These are phyloP conservation scores for Acacia confusa DNA, from an alignment of 306 rosid species.

Conservation along the genomic window DNA sequence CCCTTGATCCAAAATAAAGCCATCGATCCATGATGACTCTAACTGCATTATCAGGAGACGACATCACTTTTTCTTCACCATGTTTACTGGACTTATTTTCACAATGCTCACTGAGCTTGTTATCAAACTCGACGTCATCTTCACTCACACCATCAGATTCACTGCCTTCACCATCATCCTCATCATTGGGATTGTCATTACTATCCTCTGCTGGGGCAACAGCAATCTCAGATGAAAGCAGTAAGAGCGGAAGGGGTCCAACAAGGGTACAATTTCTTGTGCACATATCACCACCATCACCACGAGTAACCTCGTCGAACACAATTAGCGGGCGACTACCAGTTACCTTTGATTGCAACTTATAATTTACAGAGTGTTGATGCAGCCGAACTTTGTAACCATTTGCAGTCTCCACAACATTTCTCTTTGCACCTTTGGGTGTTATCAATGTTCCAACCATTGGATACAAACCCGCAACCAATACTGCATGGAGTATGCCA, in stretches of 20 bases:
- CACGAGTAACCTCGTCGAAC: slow-evolving; percentile 75
- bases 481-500: slow-evolving; percentile 76
- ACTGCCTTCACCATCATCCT: slow-evolving; percentile 25
- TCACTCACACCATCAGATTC: slow-evolving; percentile 36
- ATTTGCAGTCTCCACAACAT: slow-evolving; percentile 51
- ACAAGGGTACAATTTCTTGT: slow-evolving; percentile 67
- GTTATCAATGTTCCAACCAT: slow-evolving; percentile 70
- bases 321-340: slow-evolving; percentile 47
- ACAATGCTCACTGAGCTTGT: slow-evolving; percentile 36
- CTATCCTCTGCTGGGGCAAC: slow-evolving; percentile 55
- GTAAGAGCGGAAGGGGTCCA: slow-evolving; percentile 76
- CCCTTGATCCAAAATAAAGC: slow-evolving; percentile 64
- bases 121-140: slow-evolving; percentile 60
- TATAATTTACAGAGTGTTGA: slow-evolving; percentile 48
- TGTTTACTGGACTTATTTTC: slow-evolving; percentile 50
- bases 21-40: slow-evolving; percentile 77
- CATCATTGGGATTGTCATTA: slow-evolving; percentile 11
- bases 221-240: slow-evolving; percentile 83
- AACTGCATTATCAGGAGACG: slow-evolving; percentile 71
- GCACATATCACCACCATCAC: slow-evolving; percentile 60
- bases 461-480: slow-evolving; percentile 90
- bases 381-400: slow-evolving; percentile 72
- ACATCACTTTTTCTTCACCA: slow-evolving; percentile 60
- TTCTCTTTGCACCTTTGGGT: slow-evolving; percentile 33
- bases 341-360: slow-evolving; percentile 29